A percentile compares a stretch with the other conserved stretches of the same genome.
These are phyloP conservation scores for Hibiscus trionum DNA, from an alignment of 345 rosid species.

Conservation along the genomic window DNA sequence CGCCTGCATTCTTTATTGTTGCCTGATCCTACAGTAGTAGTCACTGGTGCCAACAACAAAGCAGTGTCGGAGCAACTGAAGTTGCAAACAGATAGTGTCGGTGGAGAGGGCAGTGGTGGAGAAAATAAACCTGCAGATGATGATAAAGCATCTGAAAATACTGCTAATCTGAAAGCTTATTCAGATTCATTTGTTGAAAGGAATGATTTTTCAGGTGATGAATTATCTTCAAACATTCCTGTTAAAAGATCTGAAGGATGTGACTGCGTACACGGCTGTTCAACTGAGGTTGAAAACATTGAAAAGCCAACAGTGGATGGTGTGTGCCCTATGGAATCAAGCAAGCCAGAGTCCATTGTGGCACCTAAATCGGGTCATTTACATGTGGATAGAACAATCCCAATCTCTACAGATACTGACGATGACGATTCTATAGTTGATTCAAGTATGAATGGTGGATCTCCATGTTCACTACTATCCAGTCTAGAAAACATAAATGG, in stretches of 20 bases:
- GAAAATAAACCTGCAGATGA: constrained; percentile 19
- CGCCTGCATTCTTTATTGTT: constrained; percentile 57
- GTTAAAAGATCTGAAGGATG: constrained; percentile 19
- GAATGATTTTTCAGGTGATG: constrained; percentile 29
- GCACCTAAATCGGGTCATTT: constrained; percentile 16
- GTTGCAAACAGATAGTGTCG: constrained; percentile 15
- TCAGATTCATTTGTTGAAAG: constrained; percentile 12
- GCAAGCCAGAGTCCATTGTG: constrained; percentile 5
- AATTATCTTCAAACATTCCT: constrained; percentile 32
- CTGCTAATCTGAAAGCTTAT: constrained; percentile 14
- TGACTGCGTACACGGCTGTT: constrained; percentile 14
- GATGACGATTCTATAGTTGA: constrained; percentile 17
- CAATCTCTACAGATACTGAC: constrained; percentile 20
- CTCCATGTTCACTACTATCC: constrained; percentile 27
- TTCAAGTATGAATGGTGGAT: constrained; percentile 21
- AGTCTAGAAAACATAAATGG: constrained; percentile 39
- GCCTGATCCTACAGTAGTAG: constrained; percentile 38
- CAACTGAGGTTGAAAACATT: constrained; percentile 22
- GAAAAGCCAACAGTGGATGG: constrained; percentile 17
- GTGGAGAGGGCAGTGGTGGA: constrained; percentile 7
- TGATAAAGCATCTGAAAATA: constrained; percentile 19
- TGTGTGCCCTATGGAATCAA: constrained; percentile 11
- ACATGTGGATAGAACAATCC: constrained; percentile 31
- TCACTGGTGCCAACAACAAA: constrained; percentile 26
- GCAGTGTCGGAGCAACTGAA: constrained; percentile 20